Conservation (phyloP, 2,329 filamentous ascomycete species). For the Colletotrichum sp. region DNA sequence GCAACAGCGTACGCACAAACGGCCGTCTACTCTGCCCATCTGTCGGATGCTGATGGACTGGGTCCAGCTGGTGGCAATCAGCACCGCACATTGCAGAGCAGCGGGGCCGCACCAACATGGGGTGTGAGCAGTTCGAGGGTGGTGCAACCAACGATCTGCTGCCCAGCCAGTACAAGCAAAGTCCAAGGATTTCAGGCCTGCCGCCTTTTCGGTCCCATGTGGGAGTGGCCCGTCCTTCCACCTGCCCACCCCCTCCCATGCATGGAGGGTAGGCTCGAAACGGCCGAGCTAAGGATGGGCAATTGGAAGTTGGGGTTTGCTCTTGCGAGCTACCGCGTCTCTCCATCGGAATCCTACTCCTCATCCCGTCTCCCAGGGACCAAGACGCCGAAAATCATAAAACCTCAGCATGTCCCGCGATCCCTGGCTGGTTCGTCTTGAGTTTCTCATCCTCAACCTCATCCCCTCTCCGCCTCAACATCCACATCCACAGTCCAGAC, state of each 20-base stretch:
- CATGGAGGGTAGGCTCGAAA: neutral
- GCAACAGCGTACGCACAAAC: neutral
- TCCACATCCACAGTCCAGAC: neutral
- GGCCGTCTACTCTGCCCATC: neutral
- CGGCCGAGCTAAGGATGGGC: neutral
- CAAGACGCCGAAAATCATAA: constrained; percentile 20
- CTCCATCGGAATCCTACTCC: constrained; percentile 6
- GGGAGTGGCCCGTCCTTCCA: constrained; percentile 6
- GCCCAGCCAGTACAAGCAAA: constrained; percentile 9
- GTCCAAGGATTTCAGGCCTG: constrained; percentile 1
- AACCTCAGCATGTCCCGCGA: constrained; percentile 16
- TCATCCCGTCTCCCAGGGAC: neutral
- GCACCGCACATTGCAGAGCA: neutral
- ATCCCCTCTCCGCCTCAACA: neutral
- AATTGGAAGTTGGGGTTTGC: constrained; percentile 4
- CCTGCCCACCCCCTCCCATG: constrained; percentile 7
- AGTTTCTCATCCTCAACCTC: constrained; percentile 18
- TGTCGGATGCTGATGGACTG: neutral
- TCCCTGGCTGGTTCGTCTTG: constrained; percentile 11
- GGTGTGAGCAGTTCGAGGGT: neutral
- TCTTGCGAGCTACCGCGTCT: neutral
- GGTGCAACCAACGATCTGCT: constrained; percentile 13
- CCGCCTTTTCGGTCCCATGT: constrained; percentile 16
- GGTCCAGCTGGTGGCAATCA: neutral
- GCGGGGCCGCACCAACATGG: neutral